Percentiles rank a stretch among this genome's conserved stretches.
Conservation (phyloP, 192 early-diverging fungal species). For the Fimicolochytrium jonesii region DNA sequence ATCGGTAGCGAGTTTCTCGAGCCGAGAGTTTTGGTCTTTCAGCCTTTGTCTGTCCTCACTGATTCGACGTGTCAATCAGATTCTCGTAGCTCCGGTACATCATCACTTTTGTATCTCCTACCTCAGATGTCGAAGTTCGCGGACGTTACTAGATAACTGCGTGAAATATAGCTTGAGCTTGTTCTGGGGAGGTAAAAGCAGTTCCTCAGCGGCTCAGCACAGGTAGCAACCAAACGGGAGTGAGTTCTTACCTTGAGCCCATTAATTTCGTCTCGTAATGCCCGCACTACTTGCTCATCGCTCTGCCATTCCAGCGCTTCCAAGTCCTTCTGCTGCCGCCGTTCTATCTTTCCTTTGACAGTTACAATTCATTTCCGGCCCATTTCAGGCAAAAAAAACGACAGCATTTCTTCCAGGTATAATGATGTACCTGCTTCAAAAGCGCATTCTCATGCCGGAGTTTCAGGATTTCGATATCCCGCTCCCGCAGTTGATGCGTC, state of each 20-base stretch:
- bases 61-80: no score
- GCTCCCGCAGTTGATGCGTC: constrained; percentile 37
- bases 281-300: constrained; percentile 44
- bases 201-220: no score
- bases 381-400: not conserved
- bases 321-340: constrained; percentile 51
- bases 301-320: constrained; percentile 38
- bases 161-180: constrained; percentile 48
- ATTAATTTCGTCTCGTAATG: constrained; percentile 42
- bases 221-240: no score
- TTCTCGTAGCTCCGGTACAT: no score
- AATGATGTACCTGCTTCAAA: constrained; percentile 52
- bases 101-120: no score
- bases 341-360: constrained; percentile 49
- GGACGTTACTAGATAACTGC: constrained; percentile 36
- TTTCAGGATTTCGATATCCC: constrained; percentile 41
- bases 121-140: constrained; percentile 34
- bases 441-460: constrained; percentile 46
- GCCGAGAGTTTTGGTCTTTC: constrained; percentile 28
- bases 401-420: no score
- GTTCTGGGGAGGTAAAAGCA: constrained; percentile 21
- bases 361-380: no score
- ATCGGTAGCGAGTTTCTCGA: constrained; percentile 37
- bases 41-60: constrained; percentile 41
- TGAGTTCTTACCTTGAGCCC: constrained; percentile 50